Conservation (phyloP, 805 yeast genomes). For the Spathaspora arborariae region DNA sequence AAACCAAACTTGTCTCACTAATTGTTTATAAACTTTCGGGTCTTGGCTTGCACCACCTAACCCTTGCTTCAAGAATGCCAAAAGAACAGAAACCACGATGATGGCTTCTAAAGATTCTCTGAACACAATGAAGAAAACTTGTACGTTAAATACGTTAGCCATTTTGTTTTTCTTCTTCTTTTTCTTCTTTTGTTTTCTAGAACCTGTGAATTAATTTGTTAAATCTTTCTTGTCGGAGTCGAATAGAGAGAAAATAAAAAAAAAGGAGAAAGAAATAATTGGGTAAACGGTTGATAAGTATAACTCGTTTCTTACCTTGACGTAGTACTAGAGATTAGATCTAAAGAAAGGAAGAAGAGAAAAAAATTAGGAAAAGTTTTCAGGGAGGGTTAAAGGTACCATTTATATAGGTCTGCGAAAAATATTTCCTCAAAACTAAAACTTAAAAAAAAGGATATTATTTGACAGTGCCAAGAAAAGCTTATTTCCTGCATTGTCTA, state of each 20-base stretch:
- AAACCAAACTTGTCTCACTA: constrained; percentile 74
- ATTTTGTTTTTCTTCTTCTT: constrained; percentile 14
- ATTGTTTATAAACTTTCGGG: constrained; percentile 47
- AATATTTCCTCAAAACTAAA: neutral
- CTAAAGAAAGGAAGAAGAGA: neutral
- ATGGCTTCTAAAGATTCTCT: constrained; percentile 91
- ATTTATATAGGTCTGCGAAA: neutral
- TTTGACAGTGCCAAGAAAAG: neutral
- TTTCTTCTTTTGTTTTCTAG: neutral
- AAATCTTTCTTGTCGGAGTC: constrained; percentile 1
- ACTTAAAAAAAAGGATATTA: neutral
- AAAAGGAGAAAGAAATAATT: neutral
- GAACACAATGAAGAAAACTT: constrained; percentile 80
- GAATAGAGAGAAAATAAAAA: neutral
- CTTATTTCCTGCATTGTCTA: too few relatives aligned
- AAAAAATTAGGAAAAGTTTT: neutral
- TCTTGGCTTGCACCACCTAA: constrained; percentile 52
- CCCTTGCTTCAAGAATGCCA: constrained; percentile 86
- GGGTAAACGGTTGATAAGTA: neutral
- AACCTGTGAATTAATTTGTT: neutral
- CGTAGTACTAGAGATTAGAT: neutral
- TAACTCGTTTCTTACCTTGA: neutral
- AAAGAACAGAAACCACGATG: constrained; percentile 77
- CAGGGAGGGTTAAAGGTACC: neutral
- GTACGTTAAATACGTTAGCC: constrained; percentile 59